Conservation (phyloP, 1,284 basidiomycete species). For the Leccinum fuscescens region DNA sequence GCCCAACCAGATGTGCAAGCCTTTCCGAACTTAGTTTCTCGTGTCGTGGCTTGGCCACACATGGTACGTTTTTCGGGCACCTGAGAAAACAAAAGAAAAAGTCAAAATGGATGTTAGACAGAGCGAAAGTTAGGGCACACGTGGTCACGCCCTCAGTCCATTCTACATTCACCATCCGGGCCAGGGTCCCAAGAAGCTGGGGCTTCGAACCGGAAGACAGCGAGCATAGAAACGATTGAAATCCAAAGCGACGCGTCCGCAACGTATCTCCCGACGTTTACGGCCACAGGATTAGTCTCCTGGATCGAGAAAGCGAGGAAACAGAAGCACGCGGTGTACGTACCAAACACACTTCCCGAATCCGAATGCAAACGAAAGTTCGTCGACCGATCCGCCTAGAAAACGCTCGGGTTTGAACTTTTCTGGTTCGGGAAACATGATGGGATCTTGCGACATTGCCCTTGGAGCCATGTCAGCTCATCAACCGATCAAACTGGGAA, state of each 20-base stretch:
- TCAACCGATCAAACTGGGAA: no score
- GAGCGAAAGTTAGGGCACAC: constrained; percentile 14
- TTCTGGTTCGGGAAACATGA: constrained; percentile 41
- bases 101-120: no score
- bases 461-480: constrained; percentile 20
- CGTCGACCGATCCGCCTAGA: constrained; percentile 35
- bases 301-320: neutral
- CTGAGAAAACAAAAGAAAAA: no score
- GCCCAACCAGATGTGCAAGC: no score
- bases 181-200: constrained; percentile 21
- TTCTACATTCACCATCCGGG: constrained; percentile 22
- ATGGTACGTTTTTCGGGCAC: no score
- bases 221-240: constrained; percentile 22
- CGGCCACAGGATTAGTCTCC: neutral
- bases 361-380: constrained; percentile 42
- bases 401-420: constrained; percentile 46
- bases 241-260: constrained; percentile 35
- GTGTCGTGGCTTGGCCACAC: no score
- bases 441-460: constrained; percentile 44
- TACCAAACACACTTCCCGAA: constrained; percentile 47
- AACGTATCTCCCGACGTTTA: constrained; percentile 37
- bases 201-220: constrained; percentile 19
- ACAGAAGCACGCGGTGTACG: neutral
- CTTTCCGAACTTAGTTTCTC: no score
- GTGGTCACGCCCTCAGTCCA: constrained; percentile 25